Evolutionary conservation across 768 basidiomycete genomes (phyloP).

Genomic region (Trametes meyenii): DNA sequence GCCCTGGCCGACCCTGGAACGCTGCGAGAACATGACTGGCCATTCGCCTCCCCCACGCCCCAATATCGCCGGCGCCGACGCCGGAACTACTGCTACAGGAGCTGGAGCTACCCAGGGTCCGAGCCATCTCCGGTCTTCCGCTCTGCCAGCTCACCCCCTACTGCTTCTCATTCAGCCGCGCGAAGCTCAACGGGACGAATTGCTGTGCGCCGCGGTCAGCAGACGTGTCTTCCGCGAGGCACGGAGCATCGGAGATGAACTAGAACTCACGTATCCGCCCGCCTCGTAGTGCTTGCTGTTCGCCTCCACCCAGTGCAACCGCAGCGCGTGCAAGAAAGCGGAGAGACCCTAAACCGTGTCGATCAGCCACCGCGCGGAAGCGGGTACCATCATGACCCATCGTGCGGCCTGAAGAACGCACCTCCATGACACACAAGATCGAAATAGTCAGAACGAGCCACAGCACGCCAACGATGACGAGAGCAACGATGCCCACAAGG

Average conservation of each 20-base stretch:
- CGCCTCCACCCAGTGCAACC: slow-evolving; percentile 97
- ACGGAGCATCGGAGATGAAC: slow-evolving; percentile 25
- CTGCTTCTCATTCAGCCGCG: slow-evolving; percentile 43
- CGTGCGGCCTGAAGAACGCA: slow-evolving; percentile 41
- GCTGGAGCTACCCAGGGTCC: slow-evolving; percentile 8
- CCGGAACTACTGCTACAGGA: slow-evolving; percentile 23
- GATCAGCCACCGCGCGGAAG: slow-evolving; percentile 23
- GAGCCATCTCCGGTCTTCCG: slow-evolving; percentile 15
- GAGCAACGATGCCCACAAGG: slow-evolving; percentile 52
- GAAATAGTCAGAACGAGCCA: slow-evolving; percentile 82
- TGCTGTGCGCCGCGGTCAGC: slow-evolving; percentile 39
- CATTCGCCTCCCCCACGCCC: neutral
- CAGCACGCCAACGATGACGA: slow-evolving; percentile 55
- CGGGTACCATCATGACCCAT: slow-evolving; percentile 22
- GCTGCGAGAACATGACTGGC: slow-evolving; percentile 16
- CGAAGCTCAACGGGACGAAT: slow-evolving; percentile 53
- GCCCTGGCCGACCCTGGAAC: slow-evolving; percentile 11
- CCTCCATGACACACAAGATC: slow-evolving; percentile 95
- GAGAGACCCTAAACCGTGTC: slow-evolving; percentile 70
- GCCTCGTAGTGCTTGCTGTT: slow-evolving; percentile 97
- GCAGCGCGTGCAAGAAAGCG: slow-evolving; percentile 94
- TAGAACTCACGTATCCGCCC: slow-evolving; percentile 76
- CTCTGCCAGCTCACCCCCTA: slow-evolving; percentile 24
- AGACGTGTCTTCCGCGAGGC: slow-evolving; percentile 33
- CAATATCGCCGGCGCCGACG: slow-evolving; percentile 12